Conservation (phyloP, 1,284 basidiomycete genomes). For the Ceratorhiza oryzae-sativae region DNA sequence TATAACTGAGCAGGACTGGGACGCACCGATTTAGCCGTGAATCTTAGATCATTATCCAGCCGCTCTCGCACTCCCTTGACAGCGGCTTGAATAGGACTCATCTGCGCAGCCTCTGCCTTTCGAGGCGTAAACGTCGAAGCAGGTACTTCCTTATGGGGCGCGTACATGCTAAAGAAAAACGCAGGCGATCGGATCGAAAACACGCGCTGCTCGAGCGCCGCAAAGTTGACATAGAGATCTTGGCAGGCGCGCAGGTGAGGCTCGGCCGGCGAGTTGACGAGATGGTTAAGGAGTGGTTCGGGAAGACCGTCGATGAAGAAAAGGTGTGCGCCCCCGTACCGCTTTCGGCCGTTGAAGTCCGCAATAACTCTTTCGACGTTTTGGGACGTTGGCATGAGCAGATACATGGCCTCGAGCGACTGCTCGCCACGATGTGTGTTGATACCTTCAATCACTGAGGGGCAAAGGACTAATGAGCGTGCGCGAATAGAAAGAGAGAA, state of each 20-base stretch:
- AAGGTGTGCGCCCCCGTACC: conserved; percentile 88
- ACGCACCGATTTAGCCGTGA: conserved; percentile 68
- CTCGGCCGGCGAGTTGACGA: conserved; percentile 75
- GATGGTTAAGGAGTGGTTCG: conserved; percentile 75
- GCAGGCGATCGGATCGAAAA: conserved; percentile 80
- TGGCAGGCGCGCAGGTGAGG: conserved; percentile 73
- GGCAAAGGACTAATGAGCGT: neutral
- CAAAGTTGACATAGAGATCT: conserved; percentile 90
- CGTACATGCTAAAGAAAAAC: conserved; percentile 86
- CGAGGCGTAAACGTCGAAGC: conserved; percentile 30
- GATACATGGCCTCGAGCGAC: conserved; percentile 88
- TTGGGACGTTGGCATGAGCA: conserved; percentile 92
- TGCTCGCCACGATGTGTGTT: conserved; percentile 75
- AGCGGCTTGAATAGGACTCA: conserved; percentile 61
- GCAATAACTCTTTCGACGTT: conserved; percentile 91
- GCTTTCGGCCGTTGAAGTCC: conserved; percentile 75
- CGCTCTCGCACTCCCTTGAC: conserved; percentile 55
- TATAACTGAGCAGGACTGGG: neutral
- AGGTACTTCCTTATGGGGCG: conserved; percentile 73
- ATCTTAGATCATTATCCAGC: conserved; percentile 83
- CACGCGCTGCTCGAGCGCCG: conserved; percentile 83
- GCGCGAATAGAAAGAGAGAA: conserved; percentile 1
- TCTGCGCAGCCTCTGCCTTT: conserved; percentile 26
- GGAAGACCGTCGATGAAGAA: conserved; percentile 93
- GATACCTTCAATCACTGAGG: conserved; percentile 78